These are phyloP conservation scores for Gracilaria domingensis DNA, from an alignment of 23 red algal genomes.

Conservation along the genomic window DNA sequence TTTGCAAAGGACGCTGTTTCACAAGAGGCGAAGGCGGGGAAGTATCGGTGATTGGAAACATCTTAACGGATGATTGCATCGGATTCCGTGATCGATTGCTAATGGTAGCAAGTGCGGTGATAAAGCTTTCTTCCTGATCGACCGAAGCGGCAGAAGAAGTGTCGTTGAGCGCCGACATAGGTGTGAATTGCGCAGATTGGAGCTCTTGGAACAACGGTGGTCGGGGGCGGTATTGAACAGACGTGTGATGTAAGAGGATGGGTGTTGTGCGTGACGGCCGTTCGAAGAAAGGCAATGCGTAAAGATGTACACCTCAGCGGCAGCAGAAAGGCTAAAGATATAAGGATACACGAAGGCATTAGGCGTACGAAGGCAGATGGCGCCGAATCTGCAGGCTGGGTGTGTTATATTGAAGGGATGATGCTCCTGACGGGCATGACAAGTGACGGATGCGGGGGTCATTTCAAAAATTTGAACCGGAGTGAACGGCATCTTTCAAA, in stretches of 20 bases:
- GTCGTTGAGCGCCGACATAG: background rate
- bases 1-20: background rate
- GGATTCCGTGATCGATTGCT: background rate
- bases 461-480: too few species aligned
- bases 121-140: conserved; percentile 6
- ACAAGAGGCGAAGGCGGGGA: conserved; percentile 15
- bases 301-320: background rate
- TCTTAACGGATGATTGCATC: background rate
- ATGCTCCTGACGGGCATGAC: too few species aligned
- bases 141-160: background rate
- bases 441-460: too few species aligned
- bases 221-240: background rate
- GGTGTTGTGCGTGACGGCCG: background rate
- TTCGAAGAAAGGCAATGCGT: background rate
- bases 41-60: conserved; percentile 34
- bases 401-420: too few species aligned
- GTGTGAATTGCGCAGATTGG: background rate
- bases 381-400: too few species aligned
- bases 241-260: background rate
- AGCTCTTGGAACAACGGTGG: background rate
- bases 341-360: too few species aligned
- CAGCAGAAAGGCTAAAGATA: too few species aligned
- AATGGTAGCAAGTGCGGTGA: conserved; percentile 3
- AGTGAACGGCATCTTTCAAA: too few species aligned
- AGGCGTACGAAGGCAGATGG: too few species aligned